These are phyloP conservation scores for Cystobasidium sp. DNA, from an alignment of 1,284 basidiomycete species.

Conservation along the genomic window DNA sequence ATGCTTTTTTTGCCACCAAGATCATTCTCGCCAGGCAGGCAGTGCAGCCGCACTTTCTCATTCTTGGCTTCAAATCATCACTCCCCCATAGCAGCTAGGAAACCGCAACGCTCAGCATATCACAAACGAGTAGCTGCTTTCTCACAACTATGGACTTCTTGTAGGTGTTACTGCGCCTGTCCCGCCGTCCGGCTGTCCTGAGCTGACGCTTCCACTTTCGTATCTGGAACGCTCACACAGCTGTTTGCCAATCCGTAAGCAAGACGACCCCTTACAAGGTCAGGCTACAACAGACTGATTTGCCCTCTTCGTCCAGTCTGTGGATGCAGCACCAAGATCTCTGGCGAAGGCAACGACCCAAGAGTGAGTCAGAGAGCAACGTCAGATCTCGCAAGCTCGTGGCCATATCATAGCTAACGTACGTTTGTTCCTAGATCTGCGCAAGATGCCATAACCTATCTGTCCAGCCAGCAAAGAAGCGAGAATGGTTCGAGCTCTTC, in stretches of 20 bases:
- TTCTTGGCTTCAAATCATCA: too few species aligned
- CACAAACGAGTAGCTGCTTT: not conserved
- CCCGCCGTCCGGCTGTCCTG: slow-evolving; percentile 25
- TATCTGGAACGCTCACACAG: not conserved
- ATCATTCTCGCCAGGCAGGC: too few species aligned
- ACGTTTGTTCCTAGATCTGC: slow-evolving; percentile 1
- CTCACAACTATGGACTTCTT: slow-evolving; percentile 29
- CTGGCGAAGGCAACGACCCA: slow-evolving; percentile 33
- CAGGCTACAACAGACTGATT: not conserved
- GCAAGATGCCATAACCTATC: slow-evolving; percentile 33
- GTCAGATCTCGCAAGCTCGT: not conserved
- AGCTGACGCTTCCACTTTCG: too few species aligned
- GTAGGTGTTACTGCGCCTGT: not conserved
- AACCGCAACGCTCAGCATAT: not conserved
- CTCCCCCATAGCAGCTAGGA: not conserved
- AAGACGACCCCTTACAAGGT: not conserved
- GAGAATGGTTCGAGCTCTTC: slow-evolving; percentile 44
- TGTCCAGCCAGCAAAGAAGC: slow-evolving; percentile 38
- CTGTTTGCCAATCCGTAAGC: slow-evolving; percentile 6
- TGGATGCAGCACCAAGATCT: slow-evolving; percentile 28
- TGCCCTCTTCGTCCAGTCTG: not conserved
- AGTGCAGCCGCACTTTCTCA: too few species aligned
- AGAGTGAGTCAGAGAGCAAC: not conserved
- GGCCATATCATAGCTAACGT: not conserved
- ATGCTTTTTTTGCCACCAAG: too few species aligned